Percentiles rank a stretch among this genome's conserved stretches.
phyloP scores from a whole-genome alignment of 2,329 filamentous ascomycete genomes.

The Leptographium galeiforme region DNA sequence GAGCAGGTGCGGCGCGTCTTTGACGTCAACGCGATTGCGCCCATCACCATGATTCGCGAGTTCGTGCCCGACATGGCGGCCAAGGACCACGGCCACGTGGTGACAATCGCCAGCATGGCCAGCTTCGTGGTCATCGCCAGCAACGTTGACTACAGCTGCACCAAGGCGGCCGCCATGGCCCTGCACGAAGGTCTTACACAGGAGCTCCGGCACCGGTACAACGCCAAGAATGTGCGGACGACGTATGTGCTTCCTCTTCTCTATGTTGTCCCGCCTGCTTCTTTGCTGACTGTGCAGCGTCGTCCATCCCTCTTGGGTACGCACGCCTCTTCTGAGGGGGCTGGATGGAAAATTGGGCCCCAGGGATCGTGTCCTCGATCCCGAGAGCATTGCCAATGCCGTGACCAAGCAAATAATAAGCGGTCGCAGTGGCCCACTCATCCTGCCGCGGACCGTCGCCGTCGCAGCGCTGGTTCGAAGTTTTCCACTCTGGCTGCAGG shows the following conservation, averaged over 20 bases:
- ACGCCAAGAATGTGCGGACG: constrained; percentile 50
- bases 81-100: constrained; percentile 57
- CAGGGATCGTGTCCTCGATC: constrained; percentile 41
- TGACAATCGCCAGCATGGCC: constrained; percentile 54
- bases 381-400: constrained; percentile 50
- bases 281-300: neutral
- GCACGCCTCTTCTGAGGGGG: constrained; percentile 2
- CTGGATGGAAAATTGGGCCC: constrained; percentile 53
- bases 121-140: constrained; percentile 36
- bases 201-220: constrained; percentile 46
- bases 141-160: constrained; percentile 48
- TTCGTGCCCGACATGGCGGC: constrained; percentile 54
- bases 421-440: constrained; percentile 42
- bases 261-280: neutral
- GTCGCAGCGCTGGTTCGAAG: constrained; percentile 30
- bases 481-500: constrained; percentile 26
- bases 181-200: constrained; percentile 54
- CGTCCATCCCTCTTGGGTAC: constrained; percentile 8
- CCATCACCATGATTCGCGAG: constrained; percentile 42
- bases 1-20: constrained; percentile 51
- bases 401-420: constrained; percentile 46
- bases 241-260: neutral
- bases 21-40: constrained; percentile 52
- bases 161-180: constrained; percentile 51
- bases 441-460: constrained; percentile 33